These are phyloP conservation scores for Russula lepida DNA, from an alignment of 768 basidiomycete species.

Conservation along the genomic window DNA sequence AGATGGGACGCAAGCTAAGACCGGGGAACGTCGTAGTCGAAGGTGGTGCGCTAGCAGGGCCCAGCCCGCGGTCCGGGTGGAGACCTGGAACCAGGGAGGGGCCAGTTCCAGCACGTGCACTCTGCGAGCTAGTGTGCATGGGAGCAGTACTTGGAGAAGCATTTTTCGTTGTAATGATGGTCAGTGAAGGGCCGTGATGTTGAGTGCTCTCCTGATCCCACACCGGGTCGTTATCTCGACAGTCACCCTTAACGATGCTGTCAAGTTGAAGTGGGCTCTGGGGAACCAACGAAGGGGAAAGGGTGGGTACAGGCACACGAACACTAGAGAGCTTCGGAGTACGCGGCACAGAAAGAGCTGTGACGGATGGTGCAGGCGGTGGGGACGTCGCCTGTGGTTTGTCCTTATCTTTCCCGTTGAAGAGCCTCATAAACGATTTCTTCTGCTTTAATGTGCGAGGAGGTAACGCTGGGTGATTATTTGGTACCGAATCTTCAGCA, in stretches of 20 bases:
- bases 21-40: slow-evolving; percentile 53
- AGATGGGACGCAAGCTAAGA: slow-evolving; percentile 66
- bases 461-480: slow-evolving; percentile 19
- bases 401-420: slow-evolving; percentile 45
- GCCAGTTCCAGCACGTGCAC: background rate
- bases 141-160: background rate
- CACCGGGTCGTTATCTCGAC: background rate
- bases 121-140: background rate
- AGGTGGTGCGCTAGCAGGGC: slow-evolving; percentile 52
- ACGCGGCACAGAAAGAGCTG: slow-evolving; percentile 9
- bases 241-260: background rate
- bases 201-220: background rate
- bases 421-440: slow-evolving; percentile 77
- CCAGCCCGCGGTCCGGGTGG: slow-evolving; percentile 23
- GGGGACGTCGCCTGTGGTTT: slow-evolving; percentile 48
- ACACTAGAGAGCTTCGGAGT: slow-evolving; percentile 22
- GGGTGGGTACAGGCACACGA: slow-evolving; percentile 21
- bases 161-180: slow-evolving; percentile 10
- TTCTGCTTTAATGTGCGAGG: slow-evolving; percentile 58
- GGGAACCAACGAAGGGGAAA: slow-evolving; percentile 11
- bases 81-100: slow-evolving; percentile 14
- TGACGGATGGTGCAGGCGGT: slow-evolving; percentile 38
- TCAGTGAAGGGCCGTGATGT: background rate
- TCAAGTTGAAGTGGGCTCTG: slow-evolving; percentile 13
- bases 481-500: background rate